Evolutionary conservation across 2,329 filamentous ascomycete species (phyloP).

Genomic region (Rutstroemia sp.): DNA sequence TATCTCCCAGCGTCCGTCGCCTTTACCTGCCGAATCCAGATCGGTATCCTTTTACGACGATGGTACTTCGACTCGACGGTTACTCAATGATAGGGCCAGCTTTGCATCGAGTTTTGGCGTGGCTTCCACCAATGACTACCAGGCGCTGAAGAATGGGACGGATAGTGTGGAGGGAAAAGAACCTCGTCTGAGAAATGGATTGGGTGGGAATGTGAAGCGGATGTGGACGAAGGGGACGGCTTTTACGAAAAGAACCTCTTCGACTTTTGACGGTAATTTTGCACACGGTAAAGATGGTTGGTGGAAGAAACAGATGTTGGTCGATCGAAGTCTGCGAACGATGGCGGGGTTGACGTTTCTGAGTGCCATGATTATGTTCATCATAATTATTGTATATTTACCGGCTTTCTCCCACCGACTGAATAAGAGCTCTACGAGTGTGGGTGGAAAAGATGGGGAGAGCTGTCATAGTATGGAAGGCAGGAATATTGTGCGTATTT

Average conservation of each 20-base stretch:
- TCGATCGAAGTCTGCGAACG: constrained; percentile 16
- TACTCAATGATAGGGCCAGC: background rate
- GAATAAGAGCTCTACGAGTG: constrained; percentile 12
- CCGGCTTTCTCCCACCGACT: constrained; percentile 9
- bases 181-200: background rate
- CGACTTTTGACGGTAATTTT: constrained; percentile 16
- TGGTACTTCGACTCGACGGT: background rate
- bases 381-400: constrained; percentile 15
- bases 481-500: constrained; percentile 13
- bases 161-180: background rate
- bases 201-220: background rate
- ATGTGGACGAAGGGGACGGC: background rate
- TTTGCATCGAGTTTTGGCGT: background rate
- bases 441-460: constrained; percentile 15
- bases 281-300: constrained; percentile 17
- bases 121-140: background rate
- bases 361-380: constrained; percentile 15
- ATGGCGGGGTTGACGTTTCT: constrained; percentile 17
- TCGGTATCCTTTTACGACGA: background rate
- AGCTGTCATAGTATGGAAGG: constrained; percentile 13
- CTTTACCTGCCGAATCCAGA: background rate
- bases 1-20: background rate
- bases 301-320: constrained; percentile 21
- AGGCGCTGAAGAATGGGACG: background rate
- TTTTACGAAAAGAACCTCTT: background rate